Evolutionary conservation across 1,284 basidiomycete species (phyloP), one percentile per base, ranked within the genome.

Genomic region (Pholiota adiposa): DNA sequence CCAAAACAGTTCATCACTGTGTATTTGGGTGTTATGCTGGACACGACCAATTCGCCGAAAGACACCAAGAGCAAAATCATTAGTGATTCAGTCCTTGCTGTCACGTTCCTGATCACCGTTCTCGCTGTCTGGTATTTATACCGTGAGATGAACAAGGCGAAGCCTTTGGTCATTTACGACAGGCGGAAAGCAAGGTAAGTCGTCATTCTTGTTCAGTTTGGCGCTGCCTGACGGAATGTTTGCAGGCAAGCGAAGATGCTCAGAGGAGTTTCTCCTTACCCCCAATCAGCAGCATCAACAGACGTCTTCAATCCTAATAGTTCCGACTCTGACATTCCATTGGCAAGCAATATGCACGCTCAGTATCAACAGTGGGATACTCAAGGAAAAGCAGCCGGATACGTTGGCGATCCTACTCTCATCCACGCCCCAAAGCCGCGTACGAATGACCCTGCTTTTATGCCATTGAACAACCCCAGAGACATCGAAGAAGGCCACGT

Each of bases 41-140:
- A 83, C 46, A 72, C 83, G 60, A 76, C 78, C 0, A 71, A 70
- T 25, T 69, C 70, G 23, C 27, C 77, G 1, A 66, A 75, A 54
- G 74, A 77, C 60, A 77, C 66, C 3, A 78, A 79, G 60, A 83
- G 83, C 66, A 84, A 76, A 60, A 83, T 89, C 61, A 84, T 92
- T 64, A 88, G 85, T 59, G 82, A 88, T 60, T 71, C 78, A 18
- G 88, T 93, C 2, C 75, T 92, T 31, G 84, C 69, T 3, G 56
- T 88, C 34, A 92, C 90, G 0, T 72, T 86, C 51, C 41, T 93
- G 23, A 83, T 97, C 63, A 97, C 95, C 0, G 64, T 93, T 49
- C 72, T 78, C 40, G 91, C 94, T 0, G 89, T 92, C 75, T 95
- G 92, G 88, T 97, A 91, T 72, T 91, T 97, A 67, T 86, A 86